Conservation (phyloP, 2,329 filamentous ascomycete species). For the Botrytis byssoidea region DNA sequence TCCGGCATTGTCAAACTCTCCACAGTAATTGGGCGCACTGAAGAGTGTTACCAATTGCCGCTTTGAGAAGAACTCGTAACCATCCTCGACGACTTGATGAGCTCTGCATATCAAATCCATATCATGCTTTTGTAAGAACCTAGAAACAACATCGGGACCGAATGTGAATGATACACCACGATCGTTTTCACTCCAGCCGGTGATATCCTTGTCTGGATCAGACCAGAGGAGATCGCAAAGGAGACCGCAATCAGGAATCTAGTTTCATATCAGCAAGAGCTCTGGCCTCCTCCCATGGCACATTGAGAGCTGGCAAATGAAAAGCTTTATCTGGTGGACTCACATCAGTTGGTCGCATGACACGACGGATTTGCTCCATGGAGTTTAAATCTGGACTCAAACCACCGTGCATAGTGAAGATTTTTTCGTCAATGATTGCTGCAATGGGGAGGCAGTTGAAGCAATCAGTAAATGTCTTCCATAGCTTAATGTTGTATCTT, state of each 20-base stretch:
- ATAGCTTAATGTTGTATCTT: conserved; percentile 98
- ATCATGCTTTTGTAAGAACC: conserved; percentile 98
- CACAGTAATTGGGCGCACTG: conserved; percentile 98
- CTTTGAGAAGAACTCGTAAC: conserved; percentile 99
- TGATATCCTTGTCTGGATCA: conserved; percentile 98
- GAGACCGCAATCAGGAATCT: conserved; percentile 97
- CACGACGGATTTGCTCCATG: conserved; percentile 98
- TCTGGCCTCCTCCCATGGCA: conserved; percentile 36
- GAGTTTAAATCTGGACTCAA: conserved; percentile 96
- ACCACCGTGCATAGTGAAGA: conserved; percentile 99
- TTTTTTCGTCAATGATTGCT: conserved; percentile 99
- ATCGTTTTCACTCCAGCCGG: conserved; percentile 98
- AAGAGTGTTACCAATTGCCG: conserved; percentile 96
- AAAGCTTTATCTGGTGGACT: conserved; percentile 45
- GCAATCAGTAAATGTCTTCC: conserved; percentile 99
- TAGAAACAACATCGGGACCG: conserved; percentile 92
- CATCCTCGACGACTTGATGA: conserved; percentile 97
- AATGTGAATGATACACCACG: conserved; percentile 98
- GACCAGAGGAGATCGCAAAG: conserved; percentile 98
- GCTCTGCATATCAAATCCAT: conserved; percentile 99
- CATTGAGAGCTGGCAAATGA: conserved; percentile 33
- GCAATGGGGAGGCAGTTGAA: conserved; percentile 99
- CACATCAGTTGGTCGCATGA: conserved; percentile 99
- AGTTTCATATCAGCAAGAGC: conserved; percentile 39
- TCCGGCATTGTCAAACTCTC: conserved; percentile 98